Percentiles rank a stretch among this genome's conserved stretches.
Evolutionary conservation across 2,329 filamentous ascomycete genomes (phyloP).

Genomic region (Diplodia intermedia): DNA sequence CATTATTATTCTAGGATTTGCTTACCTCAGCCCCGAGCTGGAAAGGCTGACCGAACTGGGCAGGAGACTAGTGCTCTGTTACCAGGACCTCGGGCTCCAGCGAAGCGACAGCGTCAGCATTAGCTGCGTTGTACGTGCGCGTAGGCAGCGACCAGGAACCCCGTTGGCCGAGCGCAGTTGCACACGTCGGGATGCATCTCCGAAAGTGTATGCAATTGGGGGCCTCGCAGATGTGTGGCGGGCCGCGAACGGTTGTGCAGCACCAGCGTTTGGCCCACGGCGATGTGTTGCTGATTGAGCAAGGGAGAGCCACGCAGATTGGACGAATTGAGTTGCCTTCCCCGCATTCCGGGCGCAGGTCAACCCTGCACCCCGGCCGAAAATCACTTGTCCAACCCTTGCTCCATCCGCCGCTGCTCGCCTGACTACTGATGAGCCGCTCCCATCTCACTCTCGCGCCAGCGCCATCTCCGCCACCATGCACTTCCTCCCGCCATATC

Average conservation of each 20-base stretch:
- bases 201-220: slow-evolving; percentile 12
- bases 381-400: slow-evolving; percentile 21
- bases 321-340: slow-evolving; percentile 10
- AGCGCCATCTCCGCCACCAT: slow-evolving; percentile 33
- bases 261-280: slow-evolving; percentile 12
- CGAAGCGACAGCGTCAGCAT: not conserved
- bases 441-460: slow-evolving; percentile 23
- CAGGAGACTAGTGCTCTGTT: slow-evolving; percentile 5
- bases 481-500: slow-evolving; percentile 25
- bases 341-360: slow-evolving; percentile 15
- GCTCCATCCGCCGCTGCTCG: slow-evolving; percentile 21
- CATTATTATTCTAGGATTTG: not conserved
- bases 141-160: slow-evolving; percentile 3
- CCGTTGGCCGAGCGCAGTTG: slow-evolving; percentile 2
- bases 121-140: not conserved
- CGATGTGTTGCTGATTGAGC: slow-evolving; percentile 13
- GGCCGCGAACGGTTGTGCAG: slow-evolving; percentile 19
- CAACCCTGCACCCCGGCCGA: slow-evolving; percentile 21
- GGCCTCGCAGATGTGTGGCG: slow-evolving; percentile 7
- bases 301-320: slow-evolving; percentile 5
- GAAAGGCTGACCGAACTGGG: not conserved
- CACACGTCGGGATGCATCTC: slow-evolving; percentile 14
- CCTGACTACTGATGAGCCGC: slow-evolving; percentile 29
- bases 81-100: not conserved
- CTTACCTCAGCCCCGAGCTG: not conserved